phyloP scores from a whole-genome alignment of 257 asterid genomes.

The Capsicum rhomboideum region DNA sequence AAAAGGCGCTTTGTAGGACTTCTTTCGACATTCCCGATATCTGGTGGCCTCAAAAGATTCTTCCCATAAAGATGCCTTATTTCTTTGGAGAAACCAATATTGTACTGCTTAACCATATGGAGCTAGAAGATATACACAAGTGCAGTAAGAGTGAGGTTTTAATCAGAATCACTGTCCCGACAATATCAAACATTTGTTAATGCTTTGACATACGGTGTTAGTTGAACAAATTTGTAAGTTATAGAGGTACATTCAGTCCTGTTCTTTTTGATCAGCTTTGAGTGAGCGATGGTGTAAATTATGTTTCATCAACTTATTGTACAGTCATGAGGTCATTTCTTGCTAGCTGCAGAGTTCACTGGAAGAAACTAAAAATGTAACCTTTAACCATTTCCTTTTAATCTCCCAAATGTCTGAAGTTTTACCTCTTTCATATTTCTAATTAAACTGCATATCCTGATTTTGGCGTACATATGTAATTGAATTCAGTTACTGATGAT shows the following conservation, averaged over 20 bases:
- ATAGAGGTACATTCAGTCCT: neutral
- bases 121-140: neutral
- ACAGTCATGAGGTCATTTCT: neutral
- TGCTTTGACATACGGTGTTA: neutral
- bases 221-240: neutral
- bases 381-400: neutral
- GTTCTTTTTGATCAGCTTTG: neutral
- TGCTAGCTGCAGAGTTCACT: neutral
- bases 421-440: neutral
- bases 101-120: neutral
- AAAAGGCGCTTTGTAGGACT: constrained; percentile 1
- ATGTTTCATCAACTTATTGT: neutral
- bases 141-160: neutral
- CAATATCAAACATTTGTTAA: neutral
- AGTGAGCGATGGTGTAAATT: neutral
- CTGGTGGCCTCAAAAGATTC: constrained; percentile 1
- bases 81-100: neutral
- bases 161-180: neutral
- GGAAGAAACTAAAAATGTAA: neutral
- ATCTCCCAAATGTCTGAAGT: neutral
- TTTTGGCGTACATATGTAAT: neutral
- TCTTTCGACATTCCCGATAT: neutral
- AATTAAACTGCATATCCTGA: neutral
- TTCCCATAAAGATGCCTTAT: neutral
- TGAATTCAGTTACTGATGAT: neutral